These are phyloP conservation scores for Leptographium wingfieldii DNA, from an alignment of 2,329 filamentous ascomycete genomes.

Conservation along the genomic window DNA sequence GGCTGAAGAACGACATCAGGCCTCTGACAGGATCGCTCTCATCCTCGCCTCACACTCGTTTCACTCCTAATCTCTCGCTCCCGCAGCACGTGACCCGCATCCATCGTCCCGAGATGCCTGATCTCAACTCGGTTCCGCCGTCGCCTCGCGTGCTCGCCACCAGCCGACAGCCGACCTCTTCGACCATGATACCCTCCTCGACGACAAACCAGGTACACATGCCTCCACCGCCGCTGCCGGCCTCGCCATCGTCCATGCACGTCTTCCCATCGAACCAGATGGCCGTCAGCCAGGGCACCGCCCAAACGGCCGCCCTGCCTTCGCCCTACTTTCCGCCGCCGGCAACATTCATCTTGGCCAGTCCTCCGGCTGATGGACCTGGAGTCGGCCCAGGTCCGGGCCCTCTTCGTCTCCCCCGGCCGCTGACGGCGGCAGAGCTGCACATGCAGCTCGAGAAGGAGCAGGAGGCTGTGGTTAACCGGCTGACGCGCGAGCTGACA, in stretches of 20 bases:
- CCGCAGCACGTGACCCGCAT: no score
- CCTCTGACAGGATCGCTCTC: background rate
- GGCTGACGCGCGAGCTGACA: conserved; percentile 77
- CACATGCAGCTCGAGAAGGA: conserved; percentile 88
- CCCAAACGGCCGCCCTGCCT: conserved; percentile 17
- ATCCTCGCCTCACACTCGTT: background rate
- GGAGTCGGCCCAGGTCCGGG: conserved; percentile 47
- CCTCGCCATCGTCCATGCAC: conserved; percentile 35
- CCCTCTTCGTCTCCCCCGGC: conserved; percentile 74
- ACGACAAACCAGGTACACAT: conserved; percentile 19
- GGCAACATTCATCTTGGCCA: conserved; percentile 11
- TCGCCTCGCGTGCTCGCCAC: conserved; percentile 32
- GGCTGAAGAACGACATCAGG: background rate
- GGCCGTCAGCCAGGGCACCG: conserved; percentile 28
- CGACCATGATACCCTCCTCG: conserved; percentile 7
- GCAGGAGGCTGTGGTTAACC: conserved; percentile 90
- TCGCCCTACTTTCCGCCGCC: conserved; percentile 20
- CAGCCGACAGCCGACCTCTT: conserved; percentile 25
- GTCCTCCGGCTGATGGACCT: conserved; percentile 22
- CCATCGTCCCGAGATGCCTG: conserved; percentile 28
- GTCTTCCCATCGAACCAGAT: conserved; percentile 45
- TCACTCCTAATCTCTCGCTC: no score
- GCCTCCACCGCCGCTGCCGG: conserved; percentile 25
- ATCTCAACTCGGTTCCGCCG: conserved; percentile 42
- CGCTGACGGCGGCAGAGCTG: conserved; percentile 77